These are phyloP conservation scores for Diaporthe sp. DNA, from an alignment of 2,329 filamentous ascomycete genomes.

Conservation along the genomic window DNA sequence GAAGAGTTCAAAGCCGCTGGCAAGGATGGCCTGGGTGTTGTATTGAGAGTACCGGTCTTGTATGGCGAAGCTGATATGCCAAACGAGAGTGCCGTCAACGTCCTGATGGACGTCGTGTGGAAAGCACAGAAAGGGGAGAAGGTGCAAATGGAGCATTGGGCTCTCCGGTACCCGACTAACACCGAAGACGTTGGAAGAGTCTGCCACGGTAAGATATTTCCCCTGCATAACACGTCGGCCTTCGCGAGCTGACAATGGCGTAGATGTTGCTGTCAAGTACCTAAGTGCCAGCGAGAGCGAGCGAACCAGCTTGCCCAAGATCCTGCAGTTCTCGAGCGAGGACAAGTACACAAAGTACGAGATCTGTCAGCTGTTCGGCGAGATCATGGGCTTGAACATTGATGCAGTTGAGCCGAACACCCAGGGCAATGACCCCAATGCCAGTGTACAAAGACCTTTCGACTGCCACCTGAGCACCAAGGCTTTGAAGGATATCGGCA, in stretches of 20 bases:
- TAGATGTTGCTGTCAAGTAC: slow-evolving; percentile 81
- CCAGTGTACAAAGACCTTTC: slow-evolving; percentile 83
- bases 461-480: slow-evolving; percentile 89
- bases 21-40: slow-evolving; percentile 71
- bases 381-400: slow-evolving; percentile 82
- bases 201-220: slow-evolving; percentile 69
- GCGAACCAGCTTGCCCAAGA: slow-evolving; percentile 70
- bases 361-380: slow-evolving; percentile 83
- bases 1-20: slow-evolving; percentile 66
- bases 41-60: slow-evolving; percentile 85
- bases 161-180: slow-evolving; percentile 87
- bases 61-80: slow-evolving; percentile 82
- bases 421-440: slow-evolving; percentile 79
- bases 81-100: slow-evolving; percentile 86
- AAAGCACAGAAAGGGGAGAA: slow-evolving; percentile 76
- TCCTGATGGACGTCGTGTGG: slow-evolving; percentile 82
- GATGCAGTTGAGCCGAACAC: slow-evolving; percentile 78
- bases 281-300: slow-evolving; percentile 58
- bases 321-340: slow-evolving; percentile 90
- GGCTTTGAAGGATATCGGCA: slow-evolving; percentile 78
- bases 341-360: slow-evolving; percentile 91
- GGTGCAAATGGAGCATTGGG: slow-evolving; percentile 89
- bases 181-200: slow-evolving; percentile 89
- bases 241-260: slow-evolving; percentile 32
- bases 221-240: not conserved